These are phyloP conservation scores for Backusella psychrophila DNA, from an alignment of 192 early-diverging fungal species.

Conservation along the genomic window DNA sequence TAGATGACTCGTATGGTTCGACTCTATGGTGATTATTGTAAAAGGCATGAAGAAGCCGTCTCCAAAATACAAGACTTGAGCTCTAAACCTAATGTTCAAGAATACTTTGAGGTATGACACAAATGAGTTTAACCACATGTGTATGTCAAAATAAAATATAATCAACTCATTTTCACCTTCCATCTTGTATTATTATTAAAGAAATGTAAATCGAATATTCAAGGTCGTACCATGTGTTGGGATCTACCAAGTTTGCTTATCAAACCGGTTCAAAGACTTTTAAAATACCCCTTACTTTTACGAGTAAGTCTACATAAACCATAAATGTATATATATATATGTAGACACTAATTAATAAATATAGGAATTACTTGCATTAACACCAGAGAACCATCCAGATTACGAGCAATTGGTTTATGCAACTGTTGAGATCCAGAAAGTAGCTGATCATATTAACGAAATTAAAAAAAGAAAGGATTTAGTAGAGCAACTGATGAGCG, in stretches of 20 bases:
- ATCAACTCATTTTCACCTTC: background rate
- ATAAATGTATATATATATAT: background rate
- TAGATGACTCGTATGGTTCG: constrained; percentile 42
- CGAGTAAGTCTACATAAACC: constrained; percentile 43
- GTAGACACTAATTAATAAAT: background rate
- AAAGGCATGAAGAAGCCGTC: constrained; percentile 69
- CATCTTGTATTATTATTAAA: constrained; percentile 35
- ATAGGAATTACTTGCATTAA: constrained; percentile 36
- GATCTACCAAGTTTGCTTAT: constrained; percentile 89
- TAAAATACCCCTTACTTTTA: constrained; percentile 91
- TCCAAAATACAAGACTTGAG: constrained; percentile 62
- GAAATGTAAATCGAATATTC: constrained; percentile 57
- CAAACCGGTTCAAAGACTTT: constrained; percentile 94
- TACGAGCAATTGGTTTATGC: constrained; percentile 49
- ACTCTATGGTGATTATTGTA: constrained; percentile 74
- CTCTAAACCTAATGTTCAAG: constrained; percentile 37
- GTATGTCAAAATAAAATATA: background rate
- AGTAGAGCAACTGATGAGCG: constrained; percentile 78
- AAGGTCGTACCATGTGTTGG: constrained; percentile 83
- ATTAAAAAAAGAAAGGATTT: constrained; percentile 84
- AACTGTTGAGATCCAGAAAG: constrained; percentile 50
- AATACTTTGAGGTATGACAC: constrained; percentile 43
- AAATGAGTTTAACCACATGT: background rate
- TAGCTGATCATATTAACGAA: constrained; percentile 84
- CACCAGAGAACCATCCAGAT: constrained; percentile 54